Conservation (phyloP, 2,329 filamentous ascomycete genomes). For the Penicillium sp. region DNA sequence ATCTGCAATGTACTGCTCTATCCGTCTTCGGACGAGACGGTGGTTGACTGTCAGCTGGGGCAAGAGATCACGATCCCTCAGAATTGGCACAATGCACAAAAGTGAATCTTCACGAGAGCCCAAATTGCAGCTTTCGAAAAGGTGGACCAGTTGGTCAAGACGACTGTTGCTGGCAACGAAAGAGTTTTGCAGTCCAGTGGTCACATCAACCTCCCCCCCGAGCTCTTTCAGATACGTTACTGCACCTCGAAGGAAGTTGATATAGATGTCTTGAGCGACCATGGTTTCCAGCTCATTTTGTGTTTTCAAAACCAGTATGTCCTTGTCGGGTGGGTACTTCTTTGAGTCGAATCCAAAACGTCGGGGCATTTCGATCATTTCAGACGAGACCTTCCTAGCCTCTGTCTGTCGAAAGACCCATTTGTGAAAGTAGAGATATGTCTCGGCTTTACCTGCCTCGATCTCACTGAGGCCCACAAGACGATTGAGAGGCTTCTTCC, state of each 20-base stretch:
- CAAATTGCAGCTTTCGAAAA: conserved; percentile 24
- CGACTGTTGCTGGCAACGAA: conserved; percentile 20
- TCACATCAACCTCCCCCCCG: conserved; percentile 18
- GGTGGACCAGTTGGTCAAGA: conserved; percentile 25
- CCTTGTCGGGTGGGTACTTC: conserved; percentile 4
- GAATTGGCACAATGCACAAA: conserved; percentile 31
- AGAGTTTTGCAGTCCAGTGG: conserved; percentile 10
- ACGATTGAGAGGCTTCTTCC: conserved; percentile 18
- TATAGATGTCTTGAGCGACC: conserved; percentile 37
- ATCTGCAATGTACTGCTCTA: conserved; percentile 4
- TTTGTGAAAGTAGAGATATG: conserved; percentile 30
- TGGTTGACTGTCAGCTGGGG: conserved; percentile 26
- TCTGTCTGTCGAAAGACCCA: conserved; percentile 32
- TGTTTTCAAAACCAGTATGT: conserved; percentile 25
- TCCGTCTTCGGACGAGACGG: conserved; percentile 4
- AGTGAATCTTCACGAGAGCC: conserved; percentile 34
- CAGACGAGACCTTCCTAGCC: conserved; percentile 19
- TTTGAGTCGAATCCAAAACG: conserved; percentile 24
- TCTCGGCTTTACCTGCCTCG: conserved; percentile 22
- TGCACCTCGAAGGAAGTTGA: conserved; percentile 26
- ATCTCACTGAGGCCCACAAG: conserved; percentile 22
- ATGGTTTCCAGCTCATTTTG: conserved; percentile 25
- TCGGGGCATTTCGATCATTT: conserved; percentile 16
- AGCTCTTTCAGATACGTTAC: conserved; percentile 11
- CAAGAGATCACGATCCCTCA: conserved; percentile 18